Base-by-base conservation (phyloP, 106 monocot species). In the Dendrobium catenatum region DNA sequence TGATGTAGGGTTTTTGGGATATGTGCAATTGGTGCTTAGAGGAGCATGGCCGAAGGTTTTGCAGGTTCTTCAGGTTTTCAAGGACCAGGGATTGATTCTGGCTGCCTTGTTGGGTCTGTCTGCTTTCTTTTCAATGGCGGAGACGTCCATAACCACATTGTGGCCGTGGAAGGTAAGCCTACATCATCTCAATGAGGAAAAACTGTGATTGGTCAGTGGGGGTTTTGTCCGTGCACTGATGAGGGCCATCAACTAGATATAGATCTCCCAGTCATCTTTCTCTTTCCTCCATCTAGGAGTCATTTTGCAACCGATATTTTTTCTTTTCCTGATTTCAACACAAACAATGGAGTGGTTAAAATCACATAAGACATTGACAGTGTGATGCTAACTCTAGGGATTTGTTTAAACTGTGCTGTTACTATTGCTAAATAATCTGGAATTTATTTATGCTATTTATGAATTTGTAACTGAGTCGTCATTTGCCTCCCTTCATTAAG, bases 101-200 rank as follows among this genome's bases (percentile, higher is more conserved):
- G 83, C 88, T 17, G 90, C 66, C 2, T 78, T 97, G 78, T 80
- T 97, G 42, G 84, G 92, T 2, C 88, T 97, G 11, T 97, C 97
- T 5, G 94, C 94, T 4, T 97, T 97, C 85, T 97, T 97, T 83
- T 94, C 97, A 41, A 97, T 94, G 97, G 92, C 94, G 0, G 97
- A 97, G 85, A 97, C 97, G 0, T 67, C 94, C 3, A 97, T 94
- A 44, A 97, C 94, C 2, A 97, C 94, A 2, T 80, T 97, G 9
- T 97, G 94, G 94, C 97, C 97, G 16, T 97, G 94, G 97, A 97
- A 97, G 94, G 97, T 95, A 78, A 26, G 78, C 27, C 4, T 76
- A 9, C 76, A 48, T 76, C 29, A 4, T 17, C 8, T 33, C 37
- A 15, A 70, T 11, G 31, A 16, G 24, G 70, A 17, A 70, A 70